Evolutionary conservation across 768 basidiomycete species (phyloP), one percentile per base, ranked within the genome.

Genomic region (Tulasnella sp.): DNA sequence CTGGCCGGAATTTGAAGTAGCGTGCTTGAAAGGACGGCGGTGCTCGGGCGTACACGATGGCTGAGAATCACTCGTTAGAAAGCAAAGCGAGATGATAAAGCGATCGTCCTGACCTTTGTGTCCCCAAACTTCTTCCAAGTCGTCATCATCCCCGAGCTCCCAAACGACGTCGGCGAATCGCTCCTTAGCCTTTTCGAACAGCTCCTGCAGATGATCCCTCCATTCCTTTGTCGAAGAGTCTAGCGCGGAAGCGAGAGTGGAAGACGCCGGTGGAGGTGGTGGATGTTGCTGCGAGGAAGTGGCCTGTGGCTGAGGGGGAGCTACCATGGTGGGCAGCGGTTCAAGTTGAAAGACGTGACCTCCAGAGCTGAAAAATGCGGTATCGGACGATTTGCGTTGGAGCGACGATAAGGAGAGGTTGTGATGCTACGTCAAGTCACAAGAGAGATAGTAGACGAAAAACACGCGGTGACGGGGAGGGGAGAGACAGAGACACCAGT

Each of bases 141-240:
- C 88, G 75, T 89, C 89, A 42, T 90, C 90, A 52, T 83, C 86
- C 0, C 84, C 84, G 27, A 92, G 87, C 84, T 92, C 91, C 97
- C 97, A 99, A n/a, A 95, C 91, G 75, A 99, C 96, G 86, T 99
- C 97, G n/a, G 94, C 93, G 83, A 96, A 99, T 79, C 95, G 89
- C 81, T 97, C 94, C 85, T 93, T 93, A n/a, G 96, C 93, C 76
- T 91, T 88, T 81, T 89, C 88, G 85, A 95, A 97, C 56, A 98
- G 89, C 8, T 88, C 83, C 79, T 91, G 89, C 5, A 98, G 89
- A 86, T 98, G 92, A n/a, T 85, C 84, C 82, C 94, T 92, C 97
- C 97, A 98, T 24, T 87, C 85, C 6, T 86, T 83, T 0, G 93
- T 94, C 1, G 94, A 94, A 18, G 74, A 58, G 19, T 75, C 68